Base-by-base conservation (phyloP, 1,139 yeast genomes). In the Yamadazyma taylorii region DNA sequence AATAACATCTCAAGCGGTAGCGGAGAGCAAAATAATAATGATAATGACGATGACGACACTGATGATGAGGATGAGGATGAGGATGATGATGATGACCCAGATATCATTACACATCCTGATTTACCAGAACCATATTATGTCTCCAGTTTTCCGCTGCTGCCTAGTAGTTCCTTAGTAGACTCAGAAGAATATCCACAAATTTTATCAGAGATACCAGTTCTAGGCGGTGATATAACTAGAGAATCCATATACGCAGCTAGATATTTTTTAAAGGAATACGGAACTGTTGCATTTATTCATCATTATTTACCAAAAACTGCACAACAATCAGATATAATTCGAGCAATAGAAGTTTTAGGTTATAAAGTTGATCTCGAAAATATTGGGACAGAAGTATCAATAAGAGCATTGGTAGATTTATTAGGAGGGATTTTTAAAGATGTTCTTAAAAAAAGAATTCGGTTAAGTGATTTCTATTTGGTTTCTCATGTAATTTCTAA, bases 341-440 rank as follows among this genome's bases (percentile, higher is more conserved):
- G 55, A 34, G 58, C 79, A 36, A 73, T 79, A 5, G 60, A 70
- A 35, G 50, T 74, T 35, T 53, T 81, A 22, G 87, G 87, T 2
- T 81, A 69, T 50, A 63, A 64, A 25, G 75, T 81, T 31, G 66
- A 70, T 23, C 5, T 16, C n/a, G 21, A 27, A 5, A 4, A 11
- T 6, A 15, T 27, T 19, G 54, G 63, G 6, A 50, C 34, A 4
- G 22, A 14, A 17, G 63, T 58, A 65, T 64, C 36, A 56, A 62
- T 15, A 7, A 33, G 29, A 13, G 68, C 67, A 33, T 65, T 79
- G 35, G 73, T 81, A 23, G 68, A 70, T 40, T 64, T 72, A 36
- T 60, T 83, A 33, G 78, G 79, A 47, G 73, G 69, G 37, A 85
- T 85, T 9, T 79, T 84, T 63, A 73, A 75, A 43, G 76, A 73